These are phyloP conservation scores for Teratosphaeriaceae sp. DNA, from an alignment of 2,329 filamentous ascomycete species.

Conservation along the genomic window DNA sequence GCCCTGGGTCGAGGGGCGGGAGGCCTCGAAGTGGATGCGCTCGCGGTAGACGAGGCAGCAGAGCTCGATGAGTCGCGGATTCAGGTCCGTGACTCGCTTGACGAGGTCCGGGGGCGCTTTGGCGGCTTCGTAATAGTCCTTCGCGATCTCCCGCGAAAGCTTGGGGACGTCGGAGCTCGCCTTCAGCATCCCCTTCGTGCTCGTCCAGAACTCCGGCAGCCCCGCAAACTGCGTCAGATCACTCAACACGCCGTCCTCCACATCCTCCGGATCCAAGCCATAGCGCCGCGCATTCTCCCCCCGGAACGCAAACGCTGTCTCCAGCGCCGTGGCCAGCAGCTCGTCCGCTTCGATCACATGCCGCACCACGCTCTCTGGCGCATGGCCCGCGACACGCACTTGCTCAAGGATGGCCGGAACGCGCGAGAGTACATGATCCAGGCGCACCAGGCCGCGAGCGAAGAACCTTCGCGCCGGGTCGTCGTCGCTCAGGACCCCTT, in stretches of 20 bases:
- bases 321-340: conserved; percentile 59
- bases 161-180: conserved; percentile 32
- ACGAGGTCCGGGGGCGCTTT: conserved; percentile 28
- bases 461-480: conserved; percentile 86
- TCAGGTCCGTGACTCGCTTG: conserved; percentile 45
- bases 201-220: conserved; percentile 82
- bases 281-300: conserved; percentile 62
- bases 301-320: conserved; percentile 64
- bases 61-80: conserved; percentile 49
- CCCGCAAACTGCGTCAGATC: conserved; percentile 54
- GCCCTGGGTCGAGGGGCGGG: conserved; percentile 44
- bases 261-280: conserved; percentile 60
- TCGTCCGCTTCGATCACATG: conserved; percentile 63
- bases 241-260: conserved; percentile 43
- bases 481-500: conserved; percentile 65
- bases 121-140: conserved; percentile 25
- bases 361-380: conserved; percentile 39
- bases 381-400: conserved; percentile 11
- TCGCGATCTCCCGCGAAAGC: conserved; percentile 35
- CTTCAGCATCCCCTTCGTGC: conserved; percentile 45
- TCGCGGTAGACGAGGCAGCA: conserved; percentile 54
- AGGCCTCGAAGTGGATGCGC: conserved; percentile 51
- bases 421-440: conserved; percentile 21
- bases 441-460: conserved; percentile 36
- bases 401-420: conserved; percentile 17